Evolutionary conservation across 352 stramenopile species (phyloP).

Genomic region (Albugo candida): DNA sequence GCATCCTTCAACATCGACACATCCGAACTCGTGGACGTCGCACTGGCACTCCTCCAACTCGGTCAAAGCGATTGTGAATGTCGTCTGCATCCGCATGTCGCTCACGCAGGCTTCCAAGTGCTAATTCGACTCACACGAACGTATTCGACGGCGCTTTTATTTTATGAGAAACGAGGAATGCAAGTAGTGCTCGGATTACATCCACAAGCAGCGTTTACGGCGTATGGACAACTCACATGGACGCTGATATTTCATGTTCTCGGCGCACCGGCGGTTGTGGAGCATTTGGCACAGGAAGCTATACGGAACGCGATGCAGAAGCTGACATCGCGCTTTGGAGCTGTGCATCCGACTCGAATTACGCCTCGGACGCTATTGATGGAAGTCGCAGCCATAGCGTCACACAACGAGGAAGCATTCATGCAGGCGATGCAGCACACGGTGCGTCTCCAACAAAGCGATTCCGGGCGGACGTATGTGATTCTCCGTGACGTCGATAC

Average conservation of each 20-base stretch:
- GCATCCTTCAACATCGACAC: too few species aligned
- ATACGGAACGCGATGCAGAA: conserved; percentile 61
- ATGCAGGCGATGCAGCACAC: conserved; percentile 44
- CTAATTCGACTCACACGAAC: conserved; percentile 41
- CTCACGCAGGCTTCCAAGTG: conserved; percentile 59
- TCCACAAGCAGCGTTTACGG: conserved; percentile 22
- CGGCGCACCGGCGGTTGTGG: conserved; percentile 65
- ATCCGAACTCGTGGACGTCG: too few species aligned
- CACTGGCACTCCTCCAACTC: too few species aligned
- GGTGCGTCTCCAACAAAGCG: conserved; percentile 55
- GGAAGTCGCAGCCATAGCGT: conserved; percentile 46
- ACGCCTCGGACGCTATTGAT: conserved; percentile 61
- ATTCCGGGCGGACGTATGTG: conserved; percentile 64
- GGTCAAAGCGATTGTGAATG: too few species aligned
- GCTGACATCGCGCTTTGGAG: conserved; percentile 41
- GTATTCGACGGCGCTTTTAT: conserved; percentile 46
- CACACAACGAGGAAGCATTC: conserved; percentile 61
- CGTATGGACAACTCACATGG: conserved; percentile 57
- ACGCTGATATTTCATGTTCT: conserved; percentile 48
- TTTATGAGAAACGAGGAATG: conserved; percentile 27
- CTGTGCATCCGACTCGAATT: conserved; percentile 58
- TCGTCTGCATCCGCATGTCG: conserved; percentile 10
- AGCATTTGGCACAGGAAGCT: conserved; percentile 76
- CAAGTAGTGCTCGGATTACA: conserved; percentile 36
- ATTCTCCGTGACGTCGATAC: conserved; percentile 8